Evolutionary conservation across 306 rosid genomes (phyloP), one percentile per base, ranked within the genome.

Genomic region (Gillenia trifoliata): DNA sequence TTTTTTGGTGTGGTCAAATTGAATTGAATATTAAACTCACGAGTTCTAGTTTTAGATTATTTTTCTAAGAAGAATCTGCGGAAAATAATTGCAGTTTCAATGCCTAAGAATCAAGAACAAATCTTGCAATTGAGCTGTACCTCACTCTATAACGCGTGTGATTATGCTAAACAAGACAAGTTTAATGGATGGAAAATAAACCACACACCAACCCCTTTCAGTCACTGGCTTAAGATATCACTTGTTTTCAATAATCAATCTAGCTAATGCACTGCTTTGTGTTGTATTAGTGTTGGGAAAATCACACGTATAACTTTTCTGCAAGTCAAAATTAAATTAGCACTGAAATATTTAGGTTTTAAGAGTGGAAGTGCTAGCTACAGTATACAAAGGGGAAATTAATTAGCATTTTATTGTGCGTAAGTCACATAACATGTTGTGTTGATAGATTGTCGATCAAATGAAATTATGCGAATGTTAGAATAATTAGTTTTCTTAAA

Each of bases 61-160:
- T n/a, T 70, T 69, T 33, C 31, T 31, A 30, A 52, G 64, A 52
- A 33, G 16, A 19, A 31, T 17, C n/a, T 19, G 30, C 9, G 60
- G 72, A 30, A 68, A 50, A 41, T 68, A 45, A 49, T 47, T 62
- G 40, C 22, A 62, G 64, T 4, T 25, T 57, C 13, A 57, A 29
- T 29, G 66, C n/a, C 40, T 29, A 16, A 61, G 68, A 64, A 64
- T 64, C 68, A 20, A 33, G 68, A 33, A 10, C 28, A 19, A 33
- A 64, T 64, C 79, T 66, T 66, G 73, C 66, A 34, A 34, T 20
- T 64, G 47, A 64, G 68, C 68, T 78, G 81, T 78, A 38, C 36
- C 19, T 52, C 77, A 78, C 81, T 64, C 57, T 12, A 43, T 5
- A 78, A 54, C 71, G 72, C 81, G 75, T 52, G 71, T 41, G 56